A percentile compares a stretch with the other conserved stretches of the same genome.
phyloP scores from a whole-genome alignment of 768 basidiomycete genomes.

The Mycena pura region DNA sequence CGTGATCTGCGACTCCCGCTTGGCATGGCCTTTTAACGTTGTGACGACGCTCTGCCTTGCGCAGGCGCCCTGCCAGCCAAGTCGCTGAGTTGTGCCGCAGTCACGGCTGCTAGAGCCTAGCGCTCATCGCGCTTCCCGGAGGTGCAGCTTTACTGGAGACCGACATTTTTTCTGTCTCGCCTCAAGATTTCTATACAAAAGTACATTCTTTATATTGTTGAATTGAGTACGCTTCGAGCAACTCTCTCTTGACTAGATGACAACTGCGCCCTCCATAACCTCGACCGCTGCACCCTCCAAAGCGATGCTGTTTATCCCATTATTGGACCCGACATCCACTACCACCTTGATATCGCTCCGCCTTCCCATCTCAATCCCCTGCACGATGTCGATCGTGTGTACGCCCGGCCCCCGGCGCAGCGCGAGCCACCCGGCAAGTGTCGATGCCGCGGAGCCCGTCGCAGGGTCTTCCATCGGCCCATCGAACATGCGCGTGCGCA shows the following conservation, averaged over 20 bases:
- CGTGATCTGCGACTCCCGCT: too few relatives aligned
- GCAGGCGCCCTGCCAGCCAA: too few relatives aligned
- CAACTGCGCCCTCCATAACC: conserved; percentile 43
- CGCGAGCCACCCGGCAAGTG: conserved; percentile 49
- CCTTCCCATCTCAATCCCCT: conserved; percentile 55
- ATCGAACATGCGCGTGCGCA: conserved; percentile 51
- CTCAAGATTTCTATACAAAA: too few relatives aligned
- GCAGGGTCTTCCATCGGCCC: conserved; percentile 51
- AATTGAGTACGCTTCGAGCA: too few relatives aligned
- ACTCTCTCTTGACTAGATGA: conserved; percentile 8
- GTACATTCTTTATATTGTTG: too few relatives aligned
- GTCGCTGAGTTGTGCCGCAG: too few relatives aligned
- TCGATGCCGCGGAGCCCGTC: conserved; percentile 53
- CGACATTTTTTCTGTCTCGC: too few relatives aligned
- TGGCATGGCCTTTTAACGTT: too few relatives aligned
- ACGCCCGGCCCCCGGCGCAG: conserved; percentile 41
- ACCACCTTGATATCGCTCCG: conserved; percentile 48
- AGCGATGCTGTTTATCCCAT: conserved; percentile 40
- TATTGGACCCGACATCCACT: conserved; percentile 40
- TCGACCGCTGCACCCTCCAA: conserved; percentile 48
- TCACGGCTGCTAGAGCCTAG: too few relatives aligned
- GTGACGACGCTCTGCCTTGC: too few relatives aligned
- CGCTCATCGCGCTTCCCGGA: too few relatives aligned
- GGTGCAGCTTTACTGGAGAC: too few relatives aligned
- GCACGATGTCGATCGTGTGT: conserved; percentile 46